Evolutionary conservation across 768 basidiomycete species (phyloP), one percentile per base, ranked within the genome.

Genomic region (Termitomyces sp.): DNA sequence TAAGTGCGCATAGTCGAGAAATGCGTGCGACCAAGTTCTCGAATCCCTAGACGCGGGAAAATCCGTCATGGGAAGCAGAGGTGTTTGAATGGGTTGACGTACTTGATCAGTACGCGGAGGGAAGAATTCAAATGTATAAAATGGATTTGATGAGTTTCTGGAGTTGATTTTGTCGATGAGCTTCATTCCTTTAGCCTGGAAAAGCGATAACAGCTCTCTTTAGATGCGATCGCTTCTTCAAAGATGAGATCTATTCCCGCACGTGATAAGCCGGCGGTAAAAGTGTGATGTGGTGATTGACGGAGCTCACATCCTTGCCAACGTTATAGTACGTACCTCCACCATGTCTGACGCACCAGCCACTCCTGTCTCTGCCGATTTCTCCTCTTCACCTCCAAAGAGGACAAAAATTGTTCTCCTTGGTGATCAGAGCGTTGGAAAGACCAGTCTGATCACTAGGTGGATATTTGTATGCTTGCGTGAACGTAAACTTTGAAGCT

Each of bases 391-490:
- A 20, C 89, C 93, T 32, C 87, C 92, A 50, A 97, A 95, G 71
- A 89, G 95, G 58, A 97, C 93, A 54, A 98, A 98, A 77, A 93
- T 98, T 41, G 95, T 97, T 20, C 81, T 98, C 41, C 84, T 98
- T 12, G 95, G 95, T 13, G 95, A 98, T 76, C 95, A 97, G 75
- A 94, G 91, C 63, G 97, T 98, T 50, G 97, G 97, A 43, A 99
- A 99, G 83, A 99, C 97, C 5, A 93, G 91, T 75, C 81, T 99
- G 57, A 99, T 99, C 70, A 98, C 97, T 53, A 84, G 97, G 84
- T 94, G 68, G 65, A 77, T 68, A 35, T 58, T 53, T 29, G 39
- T 18, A 18, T n/a, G 32, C 50, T 58, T 56, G 47, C 52, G n/a
- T n/a, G 45, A 46, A 57, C 41, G 43, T n/a, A 18, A 27, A 25